Percentiles rank a stretch among this genome's conserved stretches.
Conservation (phyloP, 2,329 filamentous ascomycete genomes). For the Fusarium tanahbumbuense region DNA sequence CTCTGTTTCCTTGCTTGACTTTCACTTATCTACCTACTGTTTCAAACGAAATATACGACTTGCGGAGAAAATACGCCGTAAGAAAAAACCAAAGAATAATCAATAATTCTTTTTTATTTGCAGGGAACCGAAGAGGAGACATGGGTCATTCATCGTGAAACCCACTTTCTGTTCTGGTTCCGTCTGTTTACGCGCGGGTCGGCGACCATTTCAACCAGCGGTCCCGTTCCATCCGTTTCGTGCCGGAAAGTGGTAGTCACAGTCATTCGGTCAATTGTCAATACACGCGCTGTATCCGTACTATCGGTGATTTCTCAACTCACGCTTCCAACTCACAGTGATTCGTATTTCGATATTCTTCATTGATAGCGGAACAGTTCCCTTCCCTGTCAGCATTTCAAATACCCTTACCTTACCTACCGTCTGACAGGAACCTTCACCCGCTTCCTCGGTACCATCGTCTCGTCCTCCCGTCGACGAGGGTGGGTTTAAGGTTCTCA, state of each 20-base stretch:
- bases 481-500: conserved; percentile 48
- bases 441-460: conserved; percentile 28
- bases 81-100: background rate
- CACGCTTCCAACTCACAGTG: background rate
- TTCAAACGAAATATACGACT: conserved; percentile 1
- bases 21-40: background rate
- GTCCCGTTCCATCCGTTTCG: background rate
- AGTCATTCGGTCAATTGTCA: background rate
- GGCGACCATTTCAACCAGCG: background rate
- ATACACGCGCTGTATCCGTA: background rate
- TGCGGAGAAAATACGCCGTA: background rate
- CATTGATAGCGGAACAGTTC: background rate
- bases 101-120: background rate
- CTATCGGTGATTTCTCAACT: background rate
- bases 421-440: conserved; percentile 14
- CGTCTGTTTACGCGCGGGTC: background rate
- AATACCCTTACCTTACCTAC: background rate
- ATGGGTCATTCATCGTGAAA: background rate
- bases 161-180: background rate
- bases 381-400: background rate
- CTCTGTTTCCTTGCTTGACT: background rate
- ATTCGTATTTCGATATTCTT: background rate
- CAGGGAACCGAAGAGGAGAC: background rate
- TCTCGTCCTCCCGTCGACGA: conserved; percentile 37
- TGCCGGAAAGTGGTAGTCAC: background rate